Base-by-base conservation (phyloP, 1,284 basidiomycete genomes). In the Takashimella koratensis region DNA sequence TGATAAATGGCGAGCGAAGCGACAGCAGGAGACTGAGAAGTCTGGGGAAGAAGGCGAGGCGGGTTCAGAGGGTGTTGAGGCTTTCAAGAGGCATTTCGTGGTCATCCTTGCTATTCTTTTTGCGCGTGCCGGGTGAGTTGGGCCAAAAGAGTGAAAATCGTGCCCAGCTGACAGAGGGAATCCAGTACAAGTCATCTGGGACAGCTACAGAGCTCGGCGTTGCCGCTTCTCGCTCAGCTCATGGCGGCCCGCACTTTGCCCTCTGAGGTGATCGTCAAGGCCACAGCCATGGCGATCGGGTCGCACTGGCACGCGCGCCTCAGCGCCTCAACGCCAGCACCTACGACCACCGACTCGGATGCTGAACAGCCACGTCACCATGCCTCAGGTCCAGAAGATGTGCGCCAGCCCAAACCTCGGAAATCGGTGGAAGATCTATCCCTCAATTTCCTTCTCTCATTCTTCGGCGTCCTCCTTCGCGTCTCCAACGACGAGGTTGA, bases 221-320 rank as follows among this genome's bases (percentile, higher is more conserved):
- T 65, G 3, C 57, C 52, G 0, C 43, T 42, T 13, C 56, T 72
- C n/a, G 30, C 50, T 4, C 49, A n/a, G 1, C 80, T 88, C 13
- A 78, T 92, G 12, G 80, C 82, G 24, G 81, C 85, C 27, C 84
- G 88, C 11, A 77, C 83, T 48, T 79, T 95, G n/a, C 83, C 86
- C 1, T 81, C 82, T 36, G 89, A 92, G 53, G 80, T 83, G 53
- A 87, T 95, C 54, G 81, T 84, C 54, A 86, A 87, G 64, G 79
- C 86, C n/a, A 76, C 90, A 45, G 80, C 88, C 43, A 82, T 87
- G 48, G 80, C 83, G 5, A 82, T 93, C 60, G 87, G 86, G 45
- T 86, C 87, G 0, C 79, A 92, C 23, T 94, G 88, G 86, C 86
- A 87, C 57, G 83, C 87, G 54, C 82, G 87, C 23, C 85, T 88